Base-by-base conservation (phyloP, 352 stramenopile species). In the Phytopythium sindhum region DNA sequence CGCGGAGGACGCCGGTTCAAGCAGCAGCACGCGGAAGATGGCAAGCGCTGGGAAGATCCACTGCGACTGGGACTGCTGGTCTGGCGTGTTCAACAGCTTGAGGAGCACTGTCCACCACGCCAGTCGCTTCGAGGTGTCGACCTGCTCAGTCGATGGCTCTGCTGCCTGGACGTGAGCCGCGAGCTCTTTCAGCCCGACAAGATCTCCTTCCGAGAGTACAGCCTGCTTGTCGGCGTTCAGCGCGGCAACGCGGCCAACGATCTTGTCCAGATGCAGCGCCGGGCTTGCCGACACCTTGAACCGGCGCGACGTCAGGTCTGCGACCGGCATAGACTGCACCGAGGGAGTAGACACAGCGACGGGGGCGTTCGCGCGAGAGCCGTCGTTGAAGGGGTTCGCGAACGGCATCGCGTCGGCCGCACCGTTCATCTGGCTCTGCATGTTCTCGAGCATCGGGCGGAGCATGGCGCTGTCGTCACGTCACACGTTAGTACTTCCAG, bases 401-500 rank as follows among this genome's bases (percentile, higher is more conserved):
- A 91, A 90, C 12, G 81, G 73, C 57, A 89, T 73, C 14, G 76
- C 66, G 28, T 72, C 80, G 15, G 64, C 53, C 0, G 64, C 75
- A 2, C 70, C 72, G 29, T 82, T 75, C 85, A 93, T 93, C 56
- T 90, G 72, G 35, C 75, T 76, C 71, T 94, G 86, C 80, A 94
- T 90, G 65, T 89, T 90, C 60, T 94, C 85, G 31, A 94, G 62
- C 83, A 90, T 90, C 1, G 85, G 85, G 33, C 83, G 79, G 37
- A 94, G 65, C 83, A 92, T 94, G 10, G 85, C 83, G 31, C 84
- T 90, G 60, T 33, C 53, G 19, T 21, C 42, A 39, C 50, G 51
- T 19, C 60, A 31, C 7, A 31, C 41, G 55, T 58, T 53, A 63
- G 57, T 61, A 26, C 37, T 14, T 48, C 19, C 17, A 48, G 4